A percentile compares a stretch with the other conserved stretches of the same genome.
phyloP scores from a whole-genome alignment of 169 alveolate genomes.

The Cryptosporidium meleagridis region DNA sequence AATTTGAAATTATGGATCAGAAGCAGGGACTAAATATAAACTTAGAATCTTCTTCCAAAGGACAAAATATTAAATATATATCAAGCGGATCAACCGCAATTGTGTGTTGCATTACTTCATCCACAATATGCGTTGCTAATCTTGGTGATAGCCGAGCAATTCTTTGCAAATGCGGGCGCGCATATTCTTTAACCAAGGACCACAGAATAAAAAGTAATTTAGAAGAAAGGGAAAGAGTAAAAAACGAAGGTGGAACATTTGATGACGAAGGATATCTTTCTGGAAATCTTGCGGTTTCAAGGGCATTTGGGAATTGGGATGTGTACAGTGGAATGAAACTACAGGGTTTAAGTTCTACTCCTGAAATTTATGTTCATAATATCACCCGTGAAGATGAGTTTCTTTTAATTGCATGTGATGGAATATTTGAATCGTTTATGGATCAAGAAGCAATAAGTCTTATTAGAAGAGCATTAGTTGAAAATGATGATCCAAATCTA shows the following conservation, averaged over 20 bases:
- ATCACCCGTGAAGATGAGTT: slow-evolving; percentile 79
- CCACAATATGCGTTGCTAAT: slow-evolving; percentile 74
- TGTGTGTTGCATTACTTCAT: slow-evolving; percentile 67
- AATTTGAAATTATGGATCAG: neutral
- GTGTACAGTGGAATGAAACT: slow-evolving; percentile 77
- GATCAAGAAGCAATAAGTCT: slow-evolving; percentile 77
- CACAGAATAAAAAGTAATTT: slow-evolving; percentile 73
- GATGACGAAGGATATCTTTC: slow-evolving; percentile 77
- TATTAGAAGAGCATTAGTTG: slow-evolving; percentile 71
- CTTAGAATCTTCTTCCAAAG: neutral
- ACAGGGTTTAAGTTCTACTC: slow-evolving; percentile 79
- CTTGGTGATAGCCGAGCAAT: slow-evolving; percentile 80
- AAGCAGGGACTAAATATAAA: neutral
- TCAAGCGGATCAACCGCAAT: slow-evolving; percentile 81
- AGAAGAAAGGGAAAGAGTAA: slow-evolving; percentile 77
- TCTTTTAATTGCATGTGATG: slow-evolving; percentile 79
- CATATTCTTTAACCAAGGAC: slow-evolving; percentile 74
- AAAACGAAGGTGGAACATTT: slow-evolving; percentile 76
- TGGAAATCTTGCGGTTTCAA: slow-evolving; percentile 78
- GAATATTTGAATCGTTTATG: slow-evolving; percentile 76
- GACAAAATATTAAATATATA: slow-evolving; percentile 18
- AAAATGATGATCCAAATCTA: slow-evolving; percentile 74
- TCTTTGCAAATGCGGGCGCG: slow-evolving; percentile 77
- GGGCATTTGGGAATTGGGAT: slow-evolving; percentile 80
- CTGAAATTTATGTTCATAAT: slow-evolving; percentile 78